Percentiles rank a stretch among this genome's conserved stretches.
These are phyloP conservation scores for Endoconidiophora polonica DNA, from an alignment of 2,329 filamentous ascomycete species.

Conservation along the genomic window DNA sequence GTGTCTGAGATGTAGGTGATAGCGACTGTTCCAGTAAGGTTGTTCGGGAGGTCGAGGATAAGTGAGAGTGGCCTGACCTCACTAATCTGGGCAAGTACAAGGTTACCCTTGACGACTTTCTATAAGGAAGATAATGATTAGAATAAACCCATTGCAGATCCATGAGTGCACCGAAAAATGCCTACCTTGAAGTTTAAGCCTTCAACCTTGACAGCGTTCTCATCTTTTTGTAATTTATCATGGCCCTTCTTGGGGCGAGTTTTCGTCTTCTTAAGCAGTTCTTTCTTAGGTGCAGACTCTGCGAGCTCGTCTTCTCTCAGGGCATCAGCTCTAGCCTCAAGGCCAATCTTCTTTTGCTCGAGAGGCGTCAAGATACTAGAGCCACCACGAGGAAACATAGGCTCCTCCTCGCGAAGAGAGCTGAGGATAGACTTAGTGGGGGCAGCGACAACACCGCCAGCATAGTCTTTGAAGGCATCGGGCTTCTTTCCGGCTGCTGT, in stretches of 20 bases:
- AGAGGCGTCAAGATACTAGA: constrained; percentile 80
- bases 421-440: constrained; percentile 26
- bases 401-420: constrained; percentile 58
- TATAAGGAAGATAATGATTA: constrained; percentile 23
- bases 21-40: constrained; percentile 74
- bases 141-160: neutral
- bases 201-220: constrained; percentile 56
- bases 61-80: constrained; percentile 68
- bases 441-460: constrained; percentile 19
- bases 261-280: constrained; percentile 7
- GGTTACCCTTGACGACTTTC: constrained; percentile 69
- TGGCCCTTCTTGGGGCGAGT: constrained; percentile 23
- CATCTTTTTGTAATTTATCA: constrained; percentile 27
- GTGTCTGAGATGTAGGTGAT: constrained; percentile 80
- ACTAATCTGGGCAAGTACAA: constrained; percentile 74
- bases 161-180: neutral
- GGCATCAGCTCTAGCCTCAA: constrained; percentile 83
- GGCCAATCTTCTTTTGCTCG: constrained; percentile 90
- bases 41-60: constrained; percentile 76
- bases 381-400: constrained; percentile 81
- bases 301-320: constrained; percentile 53
- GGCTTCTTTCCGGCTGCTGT: constrained; percentile 15
- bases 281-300: constrained; percentile 5
- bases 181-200: constrained; percentile 75
- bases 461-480: constrained; percentile 22